A percentile compares a stretch with the other conserved stretches of the same genome.
phyloP scores from a whole-genome alignment of 2,329 filamentous ascomycete genomes.

The Arachnomyces sp. region DNA sequence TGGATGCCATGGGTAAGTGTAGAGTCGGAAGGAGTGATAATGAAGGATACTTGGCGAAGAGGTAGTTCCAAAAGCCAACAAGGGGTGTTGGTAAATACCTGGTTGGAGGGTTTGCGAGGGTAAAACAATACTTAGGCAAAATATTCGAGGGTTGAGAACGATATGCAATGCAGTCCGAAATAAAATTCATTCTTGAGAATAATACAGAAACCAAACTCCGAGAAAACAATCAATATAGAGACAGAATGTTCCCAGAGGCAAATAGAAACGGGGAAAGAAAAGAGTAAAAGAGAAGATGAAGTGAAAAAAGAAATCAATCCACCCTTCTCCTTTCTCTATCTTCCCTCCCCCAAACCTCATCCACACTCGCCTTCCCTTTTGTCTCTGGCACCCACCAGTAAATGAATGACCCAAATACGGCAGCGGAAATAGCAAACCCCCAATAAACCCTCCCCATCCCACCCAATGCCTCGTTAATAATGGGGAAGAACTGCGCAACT shows the following conservation, averaged over 20 bases:
- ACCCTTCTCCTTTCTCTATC: slow-evolving; percentile 34
- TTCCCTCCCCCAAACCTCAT: slow-evolving; percentile 80
- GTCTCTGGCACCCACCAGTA: slow-evolving; percentile 73
- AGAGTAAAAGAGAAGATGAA: background rate
- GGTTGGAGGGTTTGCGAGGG: too few species aligned
- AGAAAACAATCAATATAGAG: slow-evolving; percentile 12
- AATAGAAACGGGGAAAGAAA: slow-evolving; percentile 1
- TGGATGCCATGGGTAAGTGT: too few species aligned
- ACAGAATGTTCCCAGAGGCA: slow-evolving; percentile 11
- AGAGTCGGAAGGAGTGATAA: too few species aligned
- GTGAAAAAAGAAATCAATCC: slow-evolving; percentile 19
- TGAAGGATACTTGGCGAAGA: too few species aligned
- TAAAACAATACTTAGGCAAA: too few species aligned
- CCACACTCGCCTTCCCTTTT: slow-evolving; percentile 69
- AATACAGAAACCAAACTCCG: too few species aligned
- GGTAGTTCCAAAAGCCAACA: too few species aligned
- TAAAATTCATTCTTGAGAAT: too few species aligned
- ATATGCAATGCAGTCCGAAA: too few species aligned
- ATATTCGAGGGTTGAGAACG: too few species aligned
- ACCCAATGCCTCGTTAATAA: slow-evolving; percentile 69
- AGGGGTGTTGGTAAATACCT: too few species aligned
- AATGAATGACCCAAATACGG: slow-evolving; percentile 63
- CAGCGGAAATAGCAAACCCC: slow-evolving; percentile 72
- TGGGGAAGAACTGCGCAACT: slow-evolving; percentile 90
- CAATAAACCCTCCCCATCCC: slow-evolving; percentile 81